These are phyloP conservation scores for Lachnellula occidentalis DNA, from an alignment of 2,329 filamentous ascomycete species.

Conservation along the genomic window DNA sequence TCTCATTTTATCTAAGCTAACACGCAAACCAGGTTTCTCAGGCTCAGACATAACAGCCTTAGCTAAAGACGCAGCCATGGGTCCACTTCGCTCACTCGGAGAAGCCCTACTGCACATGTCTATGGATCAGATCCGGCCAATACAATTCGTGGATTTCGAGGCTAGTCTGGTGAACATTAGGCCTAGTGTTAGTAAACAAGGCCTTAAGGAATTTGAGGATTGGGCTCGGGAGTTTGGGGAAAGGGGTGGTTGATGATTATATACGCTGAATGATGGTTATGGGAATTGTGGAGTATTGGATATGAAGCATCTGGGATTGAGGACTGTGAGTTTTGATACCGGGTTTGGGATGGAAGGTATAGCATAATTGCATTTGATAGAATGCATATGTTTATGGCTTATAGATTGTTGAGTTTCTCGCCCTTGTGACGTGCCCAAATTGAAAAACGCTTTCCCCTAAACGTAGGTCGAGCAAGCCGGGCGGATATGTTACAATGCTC, in stretches of 20 bases:
- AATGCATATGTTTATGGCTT: neutral
- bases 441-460: too few species aligned
- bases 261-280: neutral
- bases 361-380: neutral
- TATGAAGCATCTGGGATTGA: neutral
- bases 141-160: slow-evolving; percentile 76
- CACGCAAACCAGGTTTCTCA: slow-evolving; percentile 67
- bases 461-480: neutral
- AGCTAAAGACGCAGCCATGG: slow-evolving; percentile 98
- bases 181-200: slow-evolving; percentile 81
- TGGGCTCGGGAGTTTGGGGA: slow-evolving; percentile 95
- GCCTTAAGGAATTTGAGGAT: slow-evolving; percentile 83
- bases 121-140: slow-evolving; percentile 90
- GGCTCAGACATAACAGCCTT: slow-evolving; percentile 95
- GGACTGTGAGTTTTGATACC: neutral
- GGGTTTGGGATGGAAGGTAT: neutral
- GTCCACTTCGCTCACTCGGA: slow-evolving; percentile 81
- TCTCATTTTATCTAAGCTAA: slow-evolving; percentile 5
- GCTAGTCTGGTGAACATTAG: slow-evolving; percentile 79
- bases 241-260: slow-evolving; percentile 59
- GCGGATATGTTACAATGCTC: neutral
- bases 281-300: neutral
- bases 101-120: slow-evolving; percentile 86
- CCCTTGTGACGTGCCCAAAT: neutral
- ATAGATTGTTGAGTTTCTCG: neutral